Conservation (phyloP, 805 yeast species). For the Jamesozyma piceae region DNA sequence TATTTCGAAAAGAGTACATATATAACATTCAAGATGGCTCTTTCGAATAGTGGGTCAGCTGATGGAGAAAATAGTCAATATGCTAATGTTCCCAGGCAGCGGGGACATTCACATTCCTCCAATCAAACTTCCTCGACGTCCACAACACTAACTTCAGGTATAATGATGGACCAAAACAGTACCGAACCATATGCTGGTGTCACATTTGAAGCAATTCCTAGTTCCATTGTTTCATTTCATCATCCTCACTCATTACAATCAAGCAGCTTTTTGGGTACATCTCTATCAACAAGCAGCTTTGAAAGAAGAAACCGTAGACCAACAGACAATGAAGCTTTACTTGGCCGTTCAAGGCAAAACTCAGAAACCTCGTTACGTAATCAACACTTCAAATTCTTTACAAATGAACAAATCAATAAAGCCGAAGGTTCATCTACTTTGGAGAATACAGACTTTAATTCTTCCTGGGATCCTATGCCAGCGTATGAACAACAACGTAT, state of each 20-base stretch:
- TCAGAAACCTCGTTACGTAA: slow-evolving; percentile 31
- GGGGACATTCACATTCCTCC: slow-evolving; percentile 24
- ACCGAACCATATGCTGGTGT: slow-evolving; percentile 73
- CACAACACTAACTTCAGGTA: slow-evolving; percentile 22
- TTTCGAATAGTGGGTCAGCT: not conserved
- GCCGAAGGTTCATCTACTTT: slow-evolving; percentile 85
- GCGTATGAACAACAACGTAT: slow-evolving; percentile 40
- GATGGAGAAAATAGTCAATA: not conserved
- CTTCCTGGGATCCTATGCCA: slow-evolving; percentile 53
- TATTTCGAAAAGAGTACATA: not conserved
- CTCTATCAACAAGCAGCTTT: slow-evolving; percentile 19
- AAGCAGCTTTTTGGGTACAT: slow-evolving; percentile 13
- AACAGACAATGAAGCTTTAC: slow-evolving; percentile 19
- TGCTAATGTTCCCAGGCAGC: not conserved
- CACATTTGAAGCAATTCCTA: slow-evolving; percentile 64
- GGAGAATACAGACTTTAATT: slow-evolving; percentile 64
- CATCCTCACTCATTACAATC: slow-evolving; percentile 49
- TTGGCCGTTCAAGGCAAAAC: slow-evolving; percentile 25
- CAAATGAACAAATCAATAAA: slow-evolving; percentile 68
- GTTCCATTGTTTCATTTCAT: slow-evolving; percentile 69
- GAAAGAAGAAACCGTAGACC: slow-evolving; percentile 7
- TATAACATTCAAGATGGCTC: not conserved
- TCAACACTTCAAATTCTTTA: slow-evolving; percentile 68
- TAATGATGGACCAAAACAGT: slow-evolving; percentile 45
- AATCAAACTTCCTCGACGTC: slow-evolving; percentile 28